Evolutionary conservation across 371 early-diverging fungal species (phyloP).

Genomic region (Mortierella sp.): DNA sequence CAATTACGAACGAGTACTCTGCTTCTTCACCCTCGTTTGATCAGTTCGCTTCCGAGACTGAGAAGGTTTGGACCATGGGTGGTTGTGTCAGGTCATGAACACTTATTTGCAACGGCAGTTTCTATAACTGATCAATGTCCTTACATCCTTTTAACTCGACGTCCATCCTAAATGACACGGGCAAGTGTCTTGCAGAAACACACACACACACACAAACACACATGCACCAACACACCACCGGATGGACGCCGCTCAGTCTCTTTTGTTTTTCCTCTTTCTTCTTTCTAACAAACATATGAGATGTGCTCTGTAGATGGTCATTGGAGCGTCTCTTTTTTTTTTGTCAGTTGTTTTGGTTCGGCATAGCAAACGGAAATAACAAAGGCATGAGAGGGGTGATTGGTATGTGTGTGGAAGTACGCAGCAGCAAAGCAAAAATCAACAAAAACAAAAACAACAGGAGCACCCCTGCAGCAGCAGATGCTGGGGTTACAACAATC

Average conservation of each 20-base stretch:
- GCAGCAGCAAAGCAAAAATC: neutral
- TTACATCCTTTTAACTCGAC: neutral
- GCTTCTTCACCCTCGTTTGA: too few species aligned
- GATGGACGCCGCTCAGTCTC: neutral
- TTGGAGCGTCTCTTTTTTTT: too few species aligned
- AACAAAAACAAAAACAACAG: neutral
- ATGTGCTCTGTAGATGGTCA: neutral
- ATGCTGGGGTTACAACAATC: neutral
- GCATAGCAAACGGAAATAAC: neutral
- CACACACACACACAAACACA: neutral
- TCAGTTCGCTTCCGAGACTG: neutral
- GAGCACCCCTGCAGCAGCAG: neutral
- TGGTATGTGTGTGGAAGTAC: slow-evolving; percentile 2
- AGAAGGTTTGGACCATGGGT: slow-evolving; percentile 4
- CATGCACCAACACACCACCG: neutral
- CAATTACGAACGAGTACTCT: neutral
- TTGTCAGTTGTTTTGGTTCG: too few species aligned
- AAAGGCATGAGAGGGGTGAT: neutral
- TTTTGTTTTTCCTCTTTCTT: too few species aligned
- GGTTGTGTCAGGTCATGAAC: neutral
- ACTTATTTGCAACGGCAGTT: too few species aligned
- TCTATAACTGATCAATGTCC: neutral
- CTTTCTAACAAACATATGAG: neutral
- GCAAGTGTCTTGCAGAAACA: neutral
- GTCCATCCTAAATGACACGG: neutral